These are phyloP conservation scores for Chlorella sp. DNA, from an alignment of 139 green algal genomes.

Conservation along the genomic window DNA sequence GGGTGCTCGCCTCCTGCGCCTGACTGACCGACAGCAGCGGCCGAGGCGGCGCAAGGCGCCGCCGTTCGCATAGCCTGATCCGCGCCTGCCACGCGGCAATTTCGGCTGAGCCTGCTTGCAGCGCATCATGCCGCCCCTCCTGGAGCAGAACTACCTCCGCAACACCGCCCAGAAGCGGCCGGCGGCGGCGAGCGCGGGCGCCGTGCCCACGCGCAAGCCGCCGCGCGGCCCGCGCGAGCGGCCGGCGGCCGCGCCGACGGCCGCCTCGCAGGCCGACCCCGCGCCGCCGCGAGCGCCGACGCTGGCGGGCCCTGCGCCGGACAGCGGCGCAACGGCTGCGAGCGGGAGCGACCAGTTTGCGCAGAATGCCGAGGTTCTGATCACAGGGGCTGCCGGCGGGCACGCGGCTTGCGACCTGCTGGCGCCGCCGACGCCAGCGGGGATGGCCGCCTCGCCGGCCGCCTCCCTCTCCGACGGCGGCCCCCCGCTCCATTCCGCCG, in stretches of 20 bases:
- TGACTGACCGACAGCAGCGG: too few species aligned
- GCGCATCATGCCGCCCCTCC: conserved; percentile 39
- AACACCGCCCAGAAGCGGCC: conserved; percentile 14
- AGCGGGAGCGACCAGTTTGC: conserved; percentile 22
- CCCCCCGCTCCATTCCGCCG: not conserved
- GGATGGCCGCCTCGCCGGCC: too few species aligned
- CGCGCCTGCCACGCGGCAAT: too few species aligned
- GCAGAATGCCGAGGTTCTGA: conserved; percentile 31
- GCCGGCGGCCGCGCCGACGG: not conserved
- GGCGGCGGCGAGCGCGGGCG: not conserved
- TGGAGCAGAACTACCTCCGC: conserved; percentile 36
- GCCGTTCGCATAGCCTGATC: too few species aligned
- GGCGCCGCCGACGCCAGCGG: not conserved
- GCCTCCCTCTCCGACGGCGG: not conserved
- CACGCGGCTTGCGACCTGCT: not conserved
- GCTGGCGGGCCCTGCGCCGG: too few species aligned
- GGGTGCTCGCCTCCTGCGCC: too few species aligned
- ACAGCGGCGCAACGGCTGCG: not conserved
- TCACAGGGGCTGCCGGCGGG: not conserved
- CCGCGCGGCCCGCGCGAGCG: too few species aligned
- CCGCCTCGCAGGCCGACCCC: not conserved
- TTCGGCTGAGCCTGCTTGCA: conserved; percentile 10
- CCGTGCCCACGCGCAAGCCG: not conserved
- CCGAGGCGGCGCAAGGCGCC: too few species aligned
- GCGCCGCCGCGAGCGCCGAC: not conserved